A percentile compares a stretch with the other conserved stretches of the same genome.
phyloP scores from a whole-genome alignment of 331 rosid species.

The Rosa hybrid region DNA sequence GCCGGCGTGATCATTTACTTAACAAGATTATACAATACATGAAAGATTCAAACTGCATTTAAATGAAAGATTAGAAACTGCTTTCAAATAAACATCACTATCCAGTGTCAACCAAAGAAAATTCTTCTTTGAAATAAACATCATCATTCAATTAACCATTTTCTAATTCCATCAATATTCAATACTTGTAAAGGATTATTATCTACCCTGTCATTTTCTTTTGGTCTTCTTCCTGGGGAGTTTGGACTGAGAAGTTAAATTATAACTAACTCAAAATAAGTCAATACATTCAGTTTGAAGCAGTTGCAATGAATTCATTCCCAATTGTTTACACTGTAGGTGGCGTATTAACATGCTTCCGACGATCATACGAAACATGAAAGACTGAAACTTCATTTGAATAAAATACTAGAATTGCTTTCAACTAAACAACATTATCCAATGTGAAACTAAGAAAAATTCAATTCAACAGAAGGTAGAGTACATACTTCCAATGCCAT shows the following conservation, averaged over 20 bases:
- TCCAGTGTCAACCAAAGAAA: background rate
- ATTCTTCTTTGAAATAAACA: background rate
- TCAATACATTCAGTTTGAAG: background rate
- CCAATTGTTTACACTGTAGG: background rate
- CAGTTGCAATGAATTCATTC: background rate
- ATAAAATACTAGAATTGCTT: background rate
- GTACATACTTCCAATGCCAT: background rate
- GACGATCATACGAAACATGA: background rate
- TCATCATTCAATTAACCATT: background rate
- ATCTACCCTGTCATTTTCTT: background rate
- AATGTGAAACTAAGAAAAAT: background rate
- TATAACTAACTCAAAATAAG: background rate
- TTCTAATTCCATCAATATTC: background rate
- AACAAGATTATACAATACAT: background rate
- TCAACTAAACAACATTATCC: background rate
- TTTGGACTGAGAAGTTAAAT: background rate
- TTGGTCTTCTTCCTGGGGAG: background rate
- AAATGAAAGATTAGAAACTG: background rate
- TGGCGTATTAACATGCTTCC: background rate
- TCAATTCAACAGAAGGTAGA: background rate
- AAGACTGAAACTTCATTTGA: background rate
- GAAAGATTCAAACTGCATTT: background rate
- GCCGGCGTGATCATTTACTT: background rate
- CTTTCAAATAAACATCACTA: background rate
- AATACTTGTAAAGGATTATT: background rate